Conservation (phyloP, 306 rosid species). For the Oxytropis ochrocephala region DNA sequence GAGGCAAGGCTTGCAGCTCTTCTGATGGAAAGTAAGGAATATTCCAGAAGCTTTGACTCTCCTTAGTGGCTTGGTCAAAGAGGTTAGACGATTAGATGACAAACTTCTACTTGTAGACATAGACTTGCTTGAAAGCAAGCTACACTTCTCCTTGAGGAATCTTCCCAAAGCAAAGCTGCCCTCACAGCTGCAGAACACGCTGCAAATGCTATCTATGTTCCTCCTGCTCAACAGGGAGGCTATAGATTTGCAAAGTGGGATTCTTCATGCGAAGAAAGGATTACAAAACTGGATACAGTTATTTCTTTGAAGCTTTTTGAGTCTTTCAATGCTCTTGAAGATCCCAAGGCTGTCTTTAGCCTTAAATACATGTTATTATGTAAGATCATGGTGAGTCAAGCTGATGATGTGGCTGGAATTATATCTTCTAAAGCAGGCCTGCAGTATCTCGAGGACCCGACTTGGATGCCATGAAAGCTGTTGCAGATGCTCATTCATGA, state of each 20-base stretch:
- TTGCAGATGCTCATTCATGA: constrained; percentile 91
- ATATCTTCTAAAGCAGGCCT: constrained; percentile 91
- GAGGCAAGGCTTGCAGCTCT: constrained; percentile 96
- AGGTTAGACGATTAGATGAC: constrained; percentile 91
- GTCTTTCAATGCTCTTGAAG: constrained; percentile 88
- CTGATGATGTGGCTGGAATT: constrained; percentile 82
- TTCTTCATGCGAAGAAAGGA: constrained; percentile 99
- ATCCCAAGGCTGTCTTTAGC: constrained; percentile 87
- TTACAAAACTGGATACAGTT: constrained; percentile 88
- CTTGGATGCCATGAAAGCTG: constrained; percentile 96
- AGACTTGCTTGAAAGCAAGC: constrained; percentile 87
- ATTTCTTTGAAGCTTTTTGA: constrained; percentile 95
- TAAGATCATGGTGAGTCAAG: constrained; percentile 89
- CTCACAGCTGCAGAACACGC: constrained; percentile 97
- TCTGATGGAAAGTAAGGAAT: constrained; percentile 90
- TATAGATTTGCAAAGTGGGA: constrained; percentile 91
- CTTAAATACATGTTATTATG: constrained; percentile 89
- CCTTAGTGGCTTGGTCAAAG: constrained; percentile 75
- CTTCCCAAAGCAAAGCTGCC: constrained; percentile 94
- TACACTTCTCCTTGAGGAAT: constrained; percentile 83
- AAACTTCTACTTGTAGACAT: constrained; percentile 96
- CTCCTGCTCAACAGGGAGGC: constrained; percentile 96
- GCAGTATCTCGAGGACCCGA: constrained; percentile 83
- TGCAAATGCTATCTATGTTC: constrained; percentile 91
- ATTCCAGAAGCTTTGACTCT: constrained; percentile 77